Percentiles rank a stretch among this genome's conserved stretches.
phyloP scores from a whole-genome alignment of 768 basidiomycete species.

The Tephrocybe sp. region DNA sequence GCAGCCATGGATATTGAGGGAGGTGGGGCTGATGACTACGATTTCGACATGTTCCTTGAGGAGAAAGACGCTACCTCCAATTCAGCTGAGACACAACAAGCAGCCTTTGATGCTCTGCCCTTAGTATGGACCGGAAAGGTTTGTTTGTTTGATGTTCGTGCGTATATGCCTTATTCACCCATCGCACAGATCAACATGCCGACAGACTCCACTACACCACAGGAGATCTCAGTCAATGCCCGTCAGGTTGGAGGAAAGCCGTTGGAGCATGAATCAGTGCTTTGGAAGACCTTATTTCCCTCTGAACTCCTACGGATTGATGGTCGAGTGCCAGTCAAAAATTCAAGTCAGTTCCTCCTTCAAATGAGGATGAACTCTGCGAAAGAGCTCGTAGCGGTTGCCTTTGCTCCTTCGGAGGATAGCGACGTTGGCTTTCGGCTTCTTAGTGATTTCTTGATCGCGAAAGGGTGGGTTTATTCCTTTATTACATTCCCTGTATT shows the following conservation, averaged over 20 bases:
- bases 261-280: conserved; percentile 50
- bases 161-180: conserved; percentile 5
- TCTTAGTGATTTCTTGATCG: conserved; percentile 63
- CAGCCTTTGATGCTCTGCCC: conserved; percentile 52
- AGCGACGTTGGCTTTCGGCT: conserved; percentile 54
- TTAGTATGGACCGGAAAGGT: conserved; percentile 79
- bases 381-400: conserved; percentile 79
- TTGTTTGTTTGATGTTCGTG: conserved; percentile 18
- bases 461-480: conserved; percentile 57
- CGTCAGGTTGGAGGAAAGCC: conserved; percentile 78
- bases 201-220: conserved; percentile 65
- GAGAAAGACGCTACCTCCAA: conserved; percentile 48
- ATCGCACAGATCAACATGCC: conserved; percentile 71
- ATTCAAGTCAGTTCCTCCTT: conserved; percentile 74
- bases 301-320: conserved; percentile 70
- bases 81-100: conserved; percentile 40
- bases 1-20: conserved; percentile 42
- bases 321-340: conserved; percentile 77
- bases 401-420: conserved; percentile 54
- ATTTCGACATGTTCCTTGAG: conserved; percentile 84
- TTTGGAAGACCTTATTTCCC: conserved; percentile 81
- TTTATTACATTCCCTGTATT: not conserved
- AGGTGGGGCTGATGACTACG: conserved; percentile 63
- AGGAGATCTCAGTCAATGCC: conserved; percentile 63
- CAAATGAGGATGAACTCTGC: conserved; percentile 73